Conservation (phyloP, 2,329 filamentous ascomycete genomes). For the Bipolaris gigantea region DNA sequence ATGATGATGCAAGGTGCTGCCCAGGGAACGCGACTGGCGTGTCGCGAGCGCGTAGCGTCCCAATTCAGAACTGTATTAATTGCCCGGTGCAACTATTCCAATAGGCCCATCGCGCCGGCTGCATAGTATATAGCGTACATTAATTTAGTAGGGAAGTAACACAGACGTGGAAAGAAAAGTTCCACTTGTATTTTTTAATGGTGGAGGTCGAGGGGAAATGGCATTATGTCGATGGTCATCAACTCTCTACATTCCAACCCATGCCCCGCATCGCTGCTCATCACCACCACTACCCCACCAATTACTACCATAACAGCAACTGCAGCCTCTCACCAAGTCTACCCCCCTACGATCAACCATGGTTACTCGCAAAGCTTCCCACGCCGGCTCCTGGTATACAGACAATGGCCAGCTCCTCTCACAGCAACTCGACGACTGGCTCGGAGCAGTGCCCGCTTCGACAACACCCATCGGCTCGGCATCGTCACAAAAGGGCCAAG, state of each 20-base stretch:
- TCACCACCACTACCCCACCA: conserved; percentile 1
- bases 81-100: background rate
- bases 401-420: conserved; percentile 62
- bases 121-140: too few relatives aligned
- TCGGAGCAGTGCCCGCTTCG: conserved; percentile 69
- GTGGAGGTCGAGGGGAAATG: background rate
- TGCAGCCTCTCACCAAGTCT: background rate
- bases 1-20: conserved; percentile 33
- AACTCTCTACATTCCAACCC: conserved; percentile 1
- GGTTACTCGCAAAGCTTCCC: conserved; percentile 62
- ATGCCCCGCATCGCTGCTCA: conserved; percentile 7
- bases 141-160: too few relatives aligned
- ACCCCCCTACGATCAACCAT: conserved; percentile 17
- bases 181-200: too few relatives aligned
- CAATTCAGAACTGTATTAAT: background rate
- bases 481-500: conserved; percentile 41
- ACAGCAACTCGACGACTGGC: conserved; percentile 71
- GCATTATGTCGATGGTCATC: conserved; percentile 10
- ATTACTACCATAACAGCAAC: background rate
- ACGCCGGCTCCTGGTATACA: conserved; percentile 89
- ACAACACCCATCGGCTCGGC: conserved; percentile 62
- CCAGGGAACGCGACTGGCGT: conserved; percentile 12
- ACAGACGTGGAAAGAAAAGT: too few relatives aligned
- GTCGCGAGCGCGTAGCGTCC: conserved; percentile 16
- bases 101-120: background rate